phyloP scores from a whole-genome alignment of 2,329 filamentous ascomycete genomes.

The Curvularia spicifera region DNA sequence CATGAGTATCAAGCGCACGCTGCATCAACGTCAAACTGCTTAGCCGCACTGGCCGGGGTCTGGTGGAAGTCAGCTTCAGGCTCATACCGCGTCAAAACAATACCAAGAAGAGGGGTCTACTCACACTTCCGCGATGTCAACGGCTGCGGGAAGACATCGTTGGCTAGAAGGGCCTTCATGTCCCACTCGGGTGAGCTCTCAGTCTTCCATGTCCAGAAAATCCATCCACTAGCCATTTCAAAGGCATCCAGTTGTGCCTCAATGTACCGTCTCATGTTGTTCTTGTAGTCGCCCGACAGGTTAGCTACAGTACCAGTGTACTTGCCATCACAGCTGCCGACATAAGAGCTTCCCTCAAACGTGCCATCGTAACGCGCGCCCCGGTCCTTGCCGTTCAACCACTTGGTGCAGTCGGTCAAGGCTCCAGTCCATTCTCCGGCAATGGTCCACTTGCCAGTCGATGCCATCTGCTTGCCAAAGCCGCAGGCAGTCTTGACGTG shows the following conservation, averaged over 20 bases:
- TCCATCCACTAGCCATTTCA: conserved; percentile 57
- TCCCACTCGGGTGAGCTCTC: conserved; percentile 59
- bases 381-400: conserved; percentile 56
- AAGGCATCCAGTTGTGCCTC: conserved; percentile 57
- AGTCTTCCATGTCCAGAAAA: conserved; percentile 61
- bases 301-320: conserved; percentile 52
- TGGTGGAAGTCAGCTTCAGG: conserved; percentile 21
- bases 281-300: conserved; percentile 51
- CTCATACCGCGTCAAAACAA: conserved; percentile 4
- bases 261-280: conserved; percentile 54
- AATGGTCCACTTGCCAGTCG: conserved; percentile 56
- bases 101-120: conserved; percentile 18
- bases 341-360: conserved; percentile 45
- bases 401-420: conserved; percentile 57
- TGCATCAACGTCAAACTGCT: conserved; percentile 11
- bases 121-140: conserved; percentile 49
- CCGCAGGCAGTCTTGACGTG: conserved; percentile 54
- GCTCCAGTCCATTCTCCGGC: conserved; percentile 57
- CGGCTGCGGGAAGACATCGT: conserved; percentile 58
- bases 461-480: conserved; percentile 55
- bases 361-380: conserved; percentile 57
- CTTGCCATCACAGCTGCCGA: conserved; percentile 55
- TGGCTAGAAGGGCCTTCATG: conserved; percentile 53
- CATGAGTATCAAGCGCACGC: conserved; percentile 5
- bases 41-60: conserved; percentile 48